phyloP scores from a whole-genome alignment of 148 eudicot genomes.

The Silene uniflora region DNA sequence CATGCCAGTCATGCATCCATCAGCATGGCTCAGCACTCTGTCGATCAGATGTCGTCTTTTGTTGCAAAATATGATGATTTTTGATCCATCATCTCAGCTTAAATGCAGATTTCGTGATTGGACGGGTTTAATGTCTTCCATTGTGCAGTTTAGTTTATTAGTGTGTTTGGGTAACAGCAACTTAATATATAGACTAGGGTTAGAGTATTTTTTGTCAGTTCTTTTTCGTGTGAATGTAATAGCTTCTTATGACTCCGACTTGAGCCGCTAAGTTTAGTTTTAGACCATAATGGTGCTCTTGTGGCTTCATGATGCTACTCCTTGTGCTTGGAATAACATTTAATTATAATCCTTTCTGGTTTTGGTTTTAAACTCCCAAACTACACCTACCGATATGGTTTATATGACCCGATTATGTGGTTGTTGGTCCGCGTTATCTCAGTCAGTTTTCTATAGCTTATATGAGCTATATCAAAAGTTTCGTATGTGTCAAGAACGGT shows the following conservation, averaged over 20 bases:
- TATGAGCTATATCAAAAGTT: too few relatives aligned
- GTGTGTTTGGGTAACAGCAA: neutral
- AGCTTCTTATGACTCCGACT: neutral
- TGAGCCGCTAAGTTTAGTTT: neutral
- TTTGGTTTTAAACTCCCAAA: too few relatives aligned
- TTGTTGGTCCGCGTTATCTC: too few relatives aligned
- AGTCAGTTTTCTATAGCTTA: too few relatives aligned
- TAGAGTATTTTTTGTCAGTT: neutral
- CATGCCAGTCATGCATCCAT: neutral
- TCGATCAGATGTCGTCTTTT: neutral
- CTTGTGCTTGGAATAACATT: neutral
- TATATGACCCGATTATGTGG: too few relatives aligned
- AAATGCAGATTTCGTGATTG: neutral
- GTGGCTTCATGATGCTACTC: neutral
- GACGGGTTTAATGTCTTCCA: neutral
- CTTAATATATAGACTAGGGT: neutral
- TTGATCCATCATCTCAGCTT: constrained; percentile 6
- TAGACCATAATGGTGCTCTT: neutral
- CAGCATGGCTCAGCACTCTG: neutral
- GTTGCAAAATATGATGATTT: constrained; percentile 3
- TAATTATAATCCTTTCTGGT: neutral
- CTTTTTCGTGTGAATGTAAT: neutral
- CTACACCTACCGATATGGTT: too few relatives aligned
- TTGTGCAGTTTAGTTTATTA: neutral
- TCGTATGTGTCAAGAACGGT: too few relatives aligned